phyloP scores from a whole-genome alignment of 352 stramenopile genomes.

The Phytophthora hibernalis region DNA sequence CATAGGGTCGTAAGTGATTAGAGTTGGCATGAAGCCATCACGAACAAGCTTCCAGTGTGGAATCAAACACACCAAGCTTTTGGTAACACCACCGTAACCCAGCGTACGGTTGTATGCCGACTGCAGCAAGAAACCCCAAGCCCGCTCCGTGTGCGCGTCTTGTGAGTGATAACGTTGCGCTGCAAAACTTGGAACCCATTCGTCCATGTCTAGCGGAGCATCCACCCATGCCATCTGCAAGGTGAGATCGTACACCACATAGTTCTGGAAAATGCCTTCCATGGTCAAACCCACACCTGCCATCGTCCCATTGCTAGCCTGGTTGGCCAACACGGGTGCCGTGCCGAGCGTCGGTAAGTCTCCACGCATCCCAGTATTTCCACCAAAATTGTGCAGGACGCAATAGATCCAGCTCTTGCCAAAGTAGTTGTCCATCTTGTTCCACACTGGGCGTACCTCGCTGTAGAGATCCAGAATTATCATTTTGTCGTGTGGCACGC shows the following conservation, averaged over 20 bases:
- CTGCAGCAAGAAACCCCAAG: conserved; percentile 58
- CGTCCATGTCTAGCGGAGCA: conserved; percentile 44
- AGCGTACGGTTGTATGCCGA: conserved; percentile 83
- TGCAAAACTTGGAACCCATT: conserved; percentile 65
- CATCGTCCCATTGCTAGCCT: conserved; percentile 70
- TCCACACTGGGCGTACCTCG: conserved; percentile 75
- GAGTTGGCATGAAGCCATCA: conserved; percentile 77
- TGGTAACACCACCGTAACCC: conserved; percentile 75
- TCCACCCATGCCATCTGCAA: conserved; percentile 78
- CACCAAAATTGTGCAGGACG: conserved; percentile 87
- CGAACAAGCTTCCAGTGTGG: conserved; percentile 70
- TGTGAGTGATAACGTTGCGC: conserved; percentile 65
- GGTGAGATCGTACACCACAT: conserved; percentile 83
- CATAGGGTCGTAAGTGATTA: conserved; percentile 75
- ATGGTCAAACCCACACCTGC: conserved; percentile 80
- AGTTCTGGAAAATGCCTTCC: conserved; percentile 91
- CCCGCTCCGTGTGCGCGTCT: conserved; percentile 54
- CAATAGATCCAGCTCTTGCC: conserved; percentile 89
- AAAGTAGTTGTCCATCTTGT: conserved; percentile 81
- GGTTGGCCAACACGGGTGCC: conserved; percentile 55
- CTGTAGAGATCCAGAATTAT: conserved; percentile 88
- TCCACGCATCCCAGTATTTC: conserved; percentile 76
- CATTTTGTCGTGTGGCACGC: conserved; percentile 67
- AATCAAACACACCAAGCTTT: conserved; percentile 73
- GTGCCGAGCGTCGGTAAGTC: conserved; percentile 67